Percentiles rank a stretch among this genome's conserved stretches.
Evolutionary conservation across 805 yeast species (phyloP).

Genomic region (Barnettozyma salicaria): DNA sequence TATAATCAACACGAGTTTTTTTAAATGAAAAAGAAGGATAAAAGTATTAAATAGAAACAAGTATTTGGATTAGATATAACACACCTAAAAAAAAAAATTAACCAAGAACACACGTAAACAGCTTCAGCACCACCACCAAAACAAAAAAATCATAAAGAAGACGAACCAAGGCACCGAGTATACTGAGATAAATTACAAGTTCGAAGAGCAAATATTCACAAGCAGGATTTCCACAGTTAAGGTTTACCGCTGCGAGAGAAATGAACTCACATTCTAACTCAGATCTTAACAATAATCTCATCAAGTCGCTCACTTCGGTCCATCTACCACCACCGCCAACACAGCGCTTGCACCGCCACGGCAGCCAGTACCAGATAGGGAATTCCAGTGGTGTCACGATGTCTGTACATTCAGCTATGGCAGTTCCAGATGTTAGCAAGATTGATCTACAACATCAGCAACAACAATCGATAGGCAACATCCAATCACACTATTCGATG

Average conservation of each 20-base stretch:
- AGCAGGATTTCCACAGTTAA: no score
- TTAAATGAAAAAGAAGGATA: background rate
- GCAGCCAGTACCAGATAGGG: background rate
- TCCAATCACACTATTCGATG: slow-evolving; percentile 8
- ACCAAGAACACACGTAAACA: no score
- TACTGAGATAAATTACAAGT: no score
- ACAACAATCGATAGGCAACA: background rate
- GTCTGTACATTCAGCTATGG: slow-evolving; percentile 1
- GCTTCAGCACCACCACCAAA: no score
- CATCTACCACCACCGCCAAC: slow-evolving; percentile 38
- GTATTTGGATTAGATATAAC: background rate
- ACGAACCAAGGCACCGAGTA: background rate
- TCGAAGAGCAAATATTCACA: no score
- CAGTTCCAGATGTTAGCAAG: slow-evolving; percentile 9
- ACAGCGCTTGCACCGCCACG: slow-evolving; percentile 6
- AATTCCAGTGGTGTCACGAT: background rate
- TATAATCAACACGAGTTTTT: slow-evolving; percentile 5
- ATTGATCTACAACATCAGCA: background rate
- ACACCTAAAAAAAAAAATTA: background rate
- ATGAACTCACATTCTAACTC: no score
- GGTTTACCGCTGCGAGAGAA: no score
- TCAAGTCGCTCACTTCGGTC: slow-evolving; percentile 34
- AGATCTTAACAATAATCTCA: slow-evolving; percentile 28
- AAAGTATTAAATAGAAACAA: no score
- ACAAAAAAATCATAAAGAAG: background rate